Base-by-base conservation (phyloP, 2,329 filamentous ascomycete genomes). In the Blastomyces parvus region DNA sequence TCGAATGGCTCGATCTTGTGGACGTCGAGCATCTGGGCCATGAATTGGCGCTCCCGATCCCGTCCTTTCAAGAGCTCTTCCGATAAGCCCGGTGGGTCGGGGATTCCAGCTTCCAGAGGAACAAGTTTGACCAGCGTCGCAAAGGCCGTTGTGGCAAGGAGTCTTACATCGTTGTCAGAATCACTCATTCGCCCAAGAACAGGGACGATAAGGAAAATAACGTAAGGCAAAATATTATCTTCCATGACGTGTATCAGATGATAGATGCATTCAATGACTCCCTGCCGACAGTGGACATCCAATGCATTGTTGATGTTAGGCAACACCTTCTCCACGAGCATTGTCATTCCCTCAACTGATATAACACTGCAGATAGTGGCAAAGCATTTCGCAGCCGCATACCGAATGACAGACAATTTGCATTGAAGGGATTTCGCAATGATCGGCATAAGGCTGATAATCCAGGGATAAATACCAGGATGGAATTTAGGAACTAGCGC, bases 181-280 rank as follows among this genome's bases (percentile, higher is more conserved):
- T 99, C 94, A 73, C 94, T 97, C 94, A 99, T 99, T 55, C 94
- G 88, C 62, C 94, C 94, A 60, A 99, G 83, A 3, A 99, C 94
- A 17, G 94, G 94, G 14, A 97, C 95, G 64, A 99, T 95, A 67
- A 99, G 85, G 85, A 99, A 99, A 70, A 99, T 97, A 66, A 99
- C 94, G 71, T 99, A 99, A 2, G 95, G 94, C 38, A 99, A 78
- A 63, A 99, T 99, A 46, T 86, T 84, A 73, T 97, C 94, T 66
- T 96, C 94, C 94, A 99, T 99, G 60, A 97, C 92, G 65, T 95
- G 90, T 67, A 99, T 99, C 64, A 99, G 81, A 76, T 99, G 94
- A 73, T 99, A 99, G 64, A 99, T 89, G 69, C 87, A 91, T 77
- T 99, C 94, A 63, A 96, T 94, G 6, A 91, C 91, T 66, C 94